A percentile compares a stretch with the other conserved stretches of the same genome.
These are phyloP conservation scores for Tuber borchii DNA, from an alignment of 495 filamentous ascomycete genomes.

Conservation along the genomic window DNA sequence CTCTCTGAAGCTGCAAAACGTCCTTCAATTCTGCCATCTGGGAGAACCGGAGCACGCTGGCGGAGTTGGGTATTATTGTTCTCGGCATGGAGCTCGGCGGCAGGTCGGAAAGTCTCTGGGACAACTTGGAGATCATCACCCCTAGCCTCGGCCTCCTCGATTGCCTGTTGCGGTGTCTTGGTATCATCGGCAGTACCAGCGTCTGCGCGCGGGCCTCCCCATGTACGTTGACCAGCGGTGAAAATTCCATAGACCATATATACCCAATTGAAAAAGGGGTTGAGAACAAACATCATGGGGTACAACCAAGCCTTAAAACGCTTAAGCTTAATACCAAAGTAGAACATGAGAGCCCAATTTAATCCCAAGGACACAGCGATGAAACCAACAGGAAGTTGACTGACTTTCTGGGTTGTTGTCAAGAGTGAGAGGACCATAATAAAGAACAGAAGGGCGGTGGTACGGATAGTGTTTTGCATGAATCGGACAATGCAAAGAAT, in stretches of 20 bases:
- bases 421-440: slow-evolving; percentile 85
- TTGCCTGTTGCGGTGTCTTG: slow-evolving; percentile 76
- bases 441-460: slow-evolving; percentile 91
- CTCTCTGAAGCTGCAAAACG: slow-evolving; percentile 59
- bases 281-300: slow-evolving; percentile 89
- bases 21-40: slow-evolving; percentile 66
- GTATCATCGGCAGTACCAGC: slow-evolving; percentile 72
- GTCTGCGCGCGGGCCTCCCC: slow-evolving; percentile 92
- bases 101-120: slow-evolving; percentile 78
- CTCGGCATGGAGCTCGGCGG: slow-evolving; percentile 52
- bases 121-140: slow-evolving; percentile 92
- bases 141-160: slow-evolving; percentile 66
- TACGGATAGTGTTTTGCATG: slow-evolving; percentile 94
- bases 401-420: slow-evolving; percentile 70
- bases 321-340: slow-evolving; percentile 80
- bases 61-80: slow-evolving; percentile 40
- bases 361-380: slow-evolving; percentile 91
- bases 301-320: slow-evolving; percentile 93
- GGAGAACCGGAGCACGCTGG: slow-evolving; percentile 54
- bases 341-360: slow-evolving; percentile 94
- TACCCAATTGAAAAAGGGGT: slow-evolving; percentile 97
- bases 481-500: slow-evolving; percentile 83
- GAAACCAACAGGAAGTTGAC: slow-evolving; percentile 83
- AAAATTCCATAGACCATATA: slow-evolving; percentile 89
- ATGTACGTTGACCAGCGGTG: slow-evolving; percentile 90